These are phyloP conservation scores for Aspergillus nomiae DNA, from an alignment of 2,329 filamentous ascomycete genomes.

Conservation along the genomic window DNA sequence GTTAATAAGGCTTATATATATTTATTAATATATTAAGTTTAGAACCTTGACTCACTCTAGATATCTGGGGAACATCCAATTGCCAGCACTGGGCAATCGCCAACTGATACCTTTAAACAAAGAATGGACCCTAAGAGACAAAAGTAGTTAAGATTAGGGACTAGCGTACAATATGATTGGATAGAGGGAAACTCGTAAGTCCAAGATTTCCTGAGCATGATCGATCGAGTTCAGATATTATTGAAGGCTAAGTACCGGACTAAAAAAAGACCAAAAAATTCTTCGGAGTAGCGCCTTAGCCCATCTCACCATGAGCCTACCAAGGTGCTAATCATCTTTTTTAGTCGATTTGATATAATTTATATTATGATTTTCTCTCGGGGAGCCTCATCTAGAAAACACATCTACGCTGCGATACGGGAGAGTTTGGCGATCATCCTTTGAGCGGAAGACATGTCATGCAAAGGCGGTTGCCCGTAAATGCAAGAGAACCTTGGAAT, in stretches of 20 bases:
- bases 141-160: neutral
- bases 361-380: neutral
- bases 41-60: neutral
- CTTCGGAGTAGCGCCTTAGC: neutral
- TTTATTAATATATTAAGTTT: neutral
- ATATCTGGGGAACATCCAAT: conserved; percentile 1
- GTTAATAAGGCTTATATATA: neutral
- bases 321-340: neutral
- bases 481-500: neutral
- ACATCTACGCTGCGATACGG: neutral
- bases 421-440: no score
- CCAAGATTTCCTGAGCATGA: neutral
- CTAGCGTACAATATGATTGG: neutral
- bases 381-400: neutral
- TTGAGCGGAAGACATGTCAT: neutral
- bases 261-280: neutral
- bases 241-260: neutral
- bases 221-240: neutral
- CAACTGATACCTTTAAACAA: neutral
- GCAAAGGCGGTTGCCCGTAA: neutral
- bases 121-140: neutral
- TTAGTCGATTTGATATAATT: neutral
- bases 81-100: neutral
- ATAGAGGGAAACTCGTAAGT: neutral
- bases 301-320: neutral